phyloP scores from a whole-genome alignment of 2,329 filamentous ascomycete genomes.

The Fusarium euwallaceae region DNA sequence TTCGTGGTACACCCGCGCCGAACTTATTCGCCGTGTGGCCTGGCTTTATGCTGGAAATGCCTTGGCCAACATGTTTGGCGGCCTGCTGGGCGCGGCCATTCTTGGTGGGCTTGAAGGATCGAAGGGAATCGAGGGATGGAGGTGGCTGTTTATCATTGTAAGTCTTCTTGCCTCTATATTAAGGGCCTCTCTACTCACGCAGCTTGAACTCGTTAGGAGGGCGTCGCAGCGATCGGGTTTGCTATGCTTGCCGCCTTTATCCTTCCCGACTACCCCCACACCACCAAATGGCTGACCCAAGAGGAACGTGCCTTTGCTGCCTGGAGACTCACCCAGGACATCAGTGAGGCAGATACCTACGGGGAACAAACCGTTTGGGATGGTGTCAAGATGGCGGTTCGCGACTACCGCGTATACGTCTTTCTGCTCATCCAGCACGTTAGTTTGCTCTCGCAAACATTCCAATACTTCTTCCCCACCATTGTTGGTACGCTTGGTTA shows the following conservation, averaged over 20 bases:
- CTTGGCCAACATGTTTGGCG: constrained; percentile 65
- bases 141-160: constrained; percentile 75
- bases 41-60: constrained; percentile 70
- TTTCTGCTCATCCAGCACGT: constrained; percentile 68
- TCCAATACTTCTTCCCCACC: constrained; percentile 75
- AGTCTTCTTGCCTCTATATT: constrained; percentile 3
- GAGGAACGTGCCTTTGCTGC: constrained; percentile 66
- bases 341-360: constrained; percentile 59
- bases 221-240: constrained; percentile 56
- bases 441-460: constrained; percentile 66
- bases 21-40: constrained; percentile 71
- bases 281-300: constrained; percentile 63
- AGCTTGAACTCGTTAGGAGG: constrained; percentile 44
- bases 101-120: constrained; percentile 59
- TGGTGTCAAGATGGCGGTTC: constrained; percentile 62
- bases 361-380: constrained; percentile 54
- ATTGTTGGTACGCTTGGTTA: constrained; percentile 74
- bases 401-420: constrained; percentile 64
- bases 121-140: constrained; percentile 70
- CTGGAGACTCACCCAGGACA: constrained; percentile 64
- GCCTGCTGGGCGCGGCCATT: constrained; percentile 64
- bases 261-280: constrained; percentile 67
- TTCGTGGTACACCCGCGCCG: constrained; percentile 59
- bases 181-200: no score
- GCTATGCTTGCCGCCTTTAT: constrained; percentile 52